Base-by-base conservation (phyloP, 2,329 filamentous ascomycete genomes). In the Chaetomiaceae sp. region DNA sequence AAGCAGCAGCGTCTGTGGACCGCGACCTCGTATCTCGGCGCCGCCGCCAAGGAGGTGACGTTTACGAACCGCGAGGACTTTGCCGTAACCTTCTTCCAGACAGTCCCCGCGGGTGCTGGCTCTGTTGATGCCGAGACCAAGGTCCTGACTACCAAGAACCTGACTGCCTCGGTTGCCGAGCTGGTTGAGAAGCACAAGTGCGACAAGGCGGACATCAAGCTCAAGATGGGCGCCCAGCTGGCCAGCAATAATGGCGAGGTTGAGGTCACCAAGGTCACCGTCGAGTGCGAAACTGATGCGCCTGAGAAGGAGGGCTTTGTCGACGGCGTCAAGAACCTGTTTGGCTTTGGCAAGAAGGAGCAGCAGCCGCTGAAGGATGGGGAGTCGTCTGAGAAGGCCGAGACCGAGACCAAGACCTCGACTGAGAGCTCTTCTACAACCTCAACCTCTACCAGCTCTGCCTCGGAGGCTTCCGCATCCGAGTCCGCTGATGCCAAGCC, bases 261-360 rank as follows among this genome's bases (percentile, higher is more conserved):
- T 3, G 87, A 91, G 57, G 80, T 97, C 47, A 70, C 80, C 52
- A 83, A 83, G 63, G 88, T 87, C n/a, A 80, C 80, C 53, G 85
- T 94, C 6, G 91, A 91, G 68, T 99, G 94, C 66, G 89, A 95
- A 68, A 82, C 87, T 23, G 88, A 95, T 48, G 79, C 78, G 4
- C 69, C 72, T 8, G 83, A 85, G 70, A 89, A 91, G 68, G 89
- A 88, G 59, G 85, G 87, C 47, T 81, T 97, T 45, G 88, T 96
- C 44, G 92, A 96, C 65, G 91, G 90, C 39, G 89, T 97, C 61
- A 99, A 99, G 78, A 95, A 91, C 60, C 82, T 96, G 58, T 95
- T 99, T 66, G 94, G 94, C 6, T 91, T 97, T 67, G 94, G 92
- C 23, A 95, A 95, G 50, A 52, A 53, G 72, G 87, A 88, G 29